Evolutionary conservation across 2,329 filamentous ascomycete genomes (phyloP).

Genomic region (Mollisia scopiformis): DNA sequence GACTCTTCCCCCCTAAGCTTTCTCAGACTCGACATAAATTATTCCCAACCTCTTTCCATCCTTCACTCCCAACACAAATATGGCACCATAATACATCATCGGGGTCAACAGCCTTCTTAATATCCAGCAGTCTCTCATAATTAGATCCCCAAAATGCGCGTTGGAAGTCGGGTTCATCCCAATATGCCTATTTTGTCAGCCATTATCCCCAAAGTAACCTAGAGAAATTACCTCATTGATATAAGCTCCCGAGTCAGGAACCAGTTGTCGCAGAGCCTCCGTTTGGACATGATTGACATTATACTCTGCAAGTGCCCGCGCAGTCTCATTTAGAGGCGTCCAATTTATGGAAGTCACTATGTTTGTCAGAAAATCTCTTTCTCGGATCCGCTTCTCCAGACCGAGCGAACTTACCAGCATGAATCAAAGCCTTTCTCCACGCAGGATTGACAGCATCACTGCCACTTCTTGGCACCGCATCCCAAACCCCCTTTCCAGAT

Average conservation of each 20-base stretch:
- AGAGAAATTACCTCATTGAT: slow-evolving; percentile 3
- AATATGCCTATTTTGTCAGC: slow-evolving; percentile 67
- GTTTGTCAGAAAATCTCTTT: background rate
- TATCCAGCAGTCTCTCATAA: slow-evolving; percentile 42
- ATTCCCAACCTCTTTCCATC: slow-evolving; percentile 32
- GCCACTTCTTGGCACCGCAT: slow-evolving; percentile 44
- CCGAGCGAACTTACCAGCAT: background rate
- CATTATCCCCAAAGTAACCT: slow-evolving; percentile 52
- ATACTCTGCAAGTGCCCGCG: background rate
- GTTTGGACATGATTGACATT: background rate
- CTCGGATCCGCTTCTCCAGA: background rate
- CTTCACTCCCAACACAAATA: slow-evolving; percentile 49
- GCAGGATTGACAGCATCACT: slow-evolving; percentile 39
- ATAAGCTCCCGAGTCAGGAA: background rate
- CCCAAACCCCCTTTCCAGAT: slow-evolving; percentile 45
- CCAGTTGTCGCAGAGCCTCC: background rate
- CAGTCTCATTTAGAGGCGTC: background rate
- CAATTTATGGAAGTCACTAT: background rate
- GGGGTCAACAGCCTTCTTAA: slow-evolving; percentile 41
- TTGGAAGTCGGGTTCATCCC: slow-evolving; percentile 45
- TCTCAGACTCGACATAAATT: background rate
- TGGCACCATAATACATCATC: slow-evolving; percentile 50
- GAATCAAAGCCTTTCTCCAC: background rate
- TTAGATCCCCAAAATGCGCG: slow-evolving; percentile 35
- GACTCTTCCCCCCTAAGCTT: no score